Percentiles rank a stretch among this genome's conserved stretches.
phyloP scores from a whole-genome alignment of 352 stramenopile genomes.

The Pythium angustatum region DNA sequence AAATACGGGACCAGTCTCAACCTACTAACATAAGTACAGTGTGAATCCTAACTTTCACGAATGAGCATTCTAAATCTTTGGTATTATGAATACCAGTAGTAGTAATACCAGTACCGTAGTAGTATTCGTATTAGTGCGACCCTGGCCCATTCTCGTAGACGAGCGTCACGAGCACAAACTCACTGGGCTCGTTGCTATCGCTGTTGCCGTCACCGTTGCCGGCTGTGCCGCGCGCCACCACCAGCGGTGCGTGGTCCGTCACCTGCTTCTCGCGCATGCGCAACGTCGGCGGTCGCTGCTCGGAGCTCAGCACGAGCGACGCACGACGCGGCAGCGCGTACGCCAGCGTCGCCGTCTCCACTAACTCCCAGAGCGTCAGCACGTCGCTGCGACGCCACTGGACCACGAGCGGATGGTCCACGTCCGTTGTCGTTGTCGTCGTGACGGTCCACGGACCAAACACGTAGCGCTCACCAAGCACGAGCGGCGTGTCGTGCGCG shows the following conservation, averaged over 20 bases:
- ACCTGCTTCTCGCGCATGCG: slow-evolving; percentile 68
- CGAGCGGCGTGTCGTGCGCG: slow-evolving; percentile 24
- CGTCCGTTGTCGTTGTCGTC: slow-evolving; percentile 18
- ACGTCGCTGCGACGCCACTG: slow-evolving; percentile 33
- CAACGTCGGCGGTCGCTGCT: slow-evolving; percentile 55
- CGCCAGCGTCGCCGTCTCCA: slow-evolving; percentile 45
- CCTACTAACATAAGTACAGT: neutral
- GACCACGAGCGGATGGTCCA: slow-evolving; percentile 29
- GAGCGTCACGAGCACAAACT: slow-evolving; percentile 26
- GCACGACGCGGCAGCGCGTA: slow-evolving; percentile 53
- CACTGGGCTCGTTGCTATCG: neutral
- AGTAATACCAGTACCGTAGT: too few species aligned
- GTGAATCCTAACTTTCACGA: neutral
- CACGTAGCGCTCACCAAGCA: slow-evolving; percentile 38
- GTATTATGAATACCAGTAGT: too few species aligned
- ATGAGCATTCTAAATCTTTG: too few species aligned
- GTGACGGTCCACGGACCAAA: slow-evolving; percentile 63
- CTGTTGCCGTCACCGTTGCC: neutral
- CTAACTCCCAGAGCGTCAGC: slow-evolving; percentile 61
- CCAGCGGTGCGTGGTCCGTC: slow-evolving; percentile 72
- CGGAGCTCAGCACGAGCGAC: slow-evolving; percentile 54
- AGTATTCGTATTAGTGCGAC: slow-evolving; percentile 1
- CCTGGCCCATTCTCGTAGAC: slow-evolving; percentile 20
- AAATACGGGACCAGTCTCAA: slow-evolving; percentile 4
- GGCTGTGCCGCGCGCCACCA: slow-evolving; percentile 33